These are phyloP conservation scores for Rhodotorula sp. DNA, from an alignment of 1,284 basidiomycete genomes.

Conservation along the genomic window DNA sequence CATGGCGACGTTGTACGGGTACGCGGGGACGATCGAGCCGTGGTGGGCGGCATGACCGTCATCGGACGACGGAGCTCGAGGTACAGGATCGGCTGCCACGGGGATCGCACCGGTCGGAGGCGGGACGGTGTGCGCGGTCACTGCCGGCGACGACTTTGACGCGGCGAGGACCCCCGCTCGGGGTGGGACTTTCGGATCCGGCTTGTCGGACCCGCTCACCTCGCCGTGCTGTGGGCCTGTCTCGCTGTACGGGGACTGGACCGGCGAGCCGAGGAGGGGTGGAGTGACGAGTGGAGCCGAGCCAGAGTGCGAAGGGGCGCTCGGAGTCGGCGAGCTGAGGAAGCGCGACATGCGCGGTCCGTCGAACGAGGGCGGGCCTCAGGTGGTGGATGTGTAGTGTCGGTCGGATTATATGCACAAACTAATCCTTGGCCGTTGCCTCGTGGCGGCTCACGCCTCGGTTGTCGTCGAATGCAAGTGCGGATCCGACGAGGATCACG, in stretches of 20 bases:
- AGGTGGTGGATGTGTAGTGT: too few relatives aligned
- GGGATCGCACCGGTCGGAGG: not conserved
- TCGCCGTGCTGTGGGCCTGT: too few relatives aligned
- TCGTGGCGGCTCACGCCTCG: too few relatives aligned
- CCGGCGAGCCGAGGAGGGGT: conserved; percentile 24
- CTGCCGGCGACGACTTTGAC: not conserved
- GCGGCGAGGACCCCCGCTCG: not conserved
- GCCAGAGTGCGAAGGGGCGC: not conserved
- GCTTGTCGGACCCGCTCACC: too few relatives aligned
- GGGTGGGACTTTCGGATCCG: not conserved
- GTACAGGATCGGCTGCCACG: not conserved
- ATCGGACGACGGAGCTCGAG: conserved; percentile 27
- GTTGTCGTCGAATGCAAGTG: too few relatives aligned
- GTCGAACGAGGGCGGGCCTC: too few relatives aligned
- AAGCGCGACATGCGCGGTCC: conserved; percentile 15
- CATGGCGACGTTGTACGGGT: conserved; percentile 48
- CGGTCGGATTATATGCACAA: too few relatives aligned
- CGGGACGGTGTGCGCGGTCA: not conserved
- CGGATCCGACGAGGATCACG: too few relatives aligned
- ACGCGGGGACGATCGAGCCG: conserved; percentile 43
- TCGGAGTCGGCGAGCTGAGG: conserved; percentile 25
- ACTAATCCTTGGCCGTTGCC: too few relatives aligned
- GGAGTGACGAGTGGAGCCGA: conserved; percentile 19
- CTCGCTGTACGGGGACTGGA: not conserved
- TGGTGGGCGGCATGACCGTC: conserved; percentile 7